Evolutionary conservation across 106 monocot species (phyloP), one percentile per base, ranked within the genome.

Genomic region (Dendrobium nobile): DNA sequence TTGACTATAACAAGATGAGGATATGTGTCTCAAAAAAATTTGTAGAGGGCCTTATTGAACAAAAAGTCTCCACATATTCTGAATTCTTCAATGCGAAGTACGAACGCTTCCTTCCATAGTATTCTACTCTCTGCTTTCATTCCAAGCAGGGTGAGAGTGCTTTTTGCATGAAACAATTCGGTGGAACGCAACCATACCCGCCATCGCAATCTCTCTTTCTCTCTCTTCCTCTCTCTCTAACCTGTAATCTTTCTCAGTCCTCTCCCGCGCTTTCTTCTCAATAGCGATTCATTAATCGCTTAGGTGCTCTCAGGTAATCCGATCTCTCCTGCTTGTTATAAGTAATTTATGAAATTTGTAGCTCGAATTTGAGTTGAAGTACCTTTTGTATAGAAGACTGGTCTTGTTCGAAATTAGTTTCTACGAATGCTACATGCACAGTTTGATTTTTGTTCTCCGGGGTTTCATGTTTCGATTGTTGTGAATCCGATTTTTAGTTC

Each of bases 71-170:
- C 74, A 19, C 10, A 73, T 40, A 73, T 73, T 40, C 72, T 27
- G 13, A 16, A 42, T 43, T 42, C 7, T 31, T 42, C 20, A 44
- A n/a, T 43, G 43, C 7, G 73, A 72, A 33, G 72, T 37, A 72
- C 72, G 37, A 72, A 72, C 43, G 19, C 74, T 10, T 7, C 43
- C 43, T 74, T 33, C 74, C 6, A 20, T 44, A 42, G 74, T 74
- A 42, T 74, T 42, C 43, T 5, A 20, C 42, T 70, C 74, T 74
- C 74, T 74, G 74, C 43, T 74, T 74, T 41, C 5, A 74, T 74
- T 74, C 74, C 28, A 42, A 70, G 33, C 20, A 20, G 42, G 6
- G 4, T 26, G 47, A 44, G 13, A 37, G 76, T 27, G 76, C 33
- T 22, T 24, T 20, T 47, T 47, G 47, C 45, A 47, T 48, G 76